A percentile compares a stretch with the other conserved stretches of the same genome.
Evolutionary conservation across 352 stramenopile species (phyloP).

Genomic region (Globisporangium echinulatum): DNA sequence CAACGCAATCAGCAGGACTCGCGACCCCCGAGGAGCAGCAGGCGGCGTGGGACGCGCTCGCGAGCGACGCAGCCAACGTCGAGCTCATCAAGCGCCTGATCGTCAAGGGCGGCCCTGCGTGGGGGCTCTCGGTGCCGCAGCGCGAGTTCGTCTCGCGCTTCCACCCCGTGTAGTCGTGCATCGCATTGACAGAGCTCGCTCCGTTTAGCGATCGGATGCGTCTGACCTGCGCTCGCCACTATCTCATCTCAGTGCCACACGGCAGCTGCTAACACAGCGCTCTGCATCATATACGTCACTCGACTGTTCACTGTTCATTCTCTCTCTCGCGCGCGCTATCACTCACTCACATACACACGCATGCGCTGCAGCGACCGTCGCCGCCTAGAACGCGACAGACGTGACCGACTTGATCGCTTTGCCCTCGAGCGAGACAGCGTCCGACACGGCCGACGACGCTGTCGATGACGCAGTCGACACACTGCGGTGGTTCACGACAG

Average conservation of each 20-base stretch:
- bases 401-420: slow-evolving; percentile 12
- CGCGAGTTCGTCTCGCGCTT: slow-evolving; percentile 68
- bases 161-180: slow-evolving; percentile 12
- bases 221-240: too few relatives aligned
- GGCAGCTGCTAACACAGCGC: neutral
- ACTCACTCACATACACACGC: neutral
- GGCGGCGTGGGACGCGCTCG: slow-evolving; percentile 34
- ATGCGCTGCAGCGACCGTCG: neutral
- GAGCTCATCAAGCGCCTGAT: slow-evolving; percentile 57
- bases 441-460: neutral
- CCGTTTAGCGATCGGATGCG: neutral
- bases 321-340: neutral
- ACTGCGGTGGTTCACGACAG: slow-evolving; percentile 3
- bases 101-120: slow-evolving; percentile 65
- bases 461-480: slow-evolving; percentile 6
- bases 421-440: slow-evolving; percentile 1
- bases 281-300: too few relatives aligned
- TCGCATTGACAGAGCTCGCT: too few relatives aligned
- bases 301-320: neutral
- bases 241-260: neutral
- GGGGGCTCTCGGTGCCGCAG: slow-evolving; percentile 66
- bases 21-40: slow-evolving; percentile 27
- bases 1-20: slow-evolving; percentile 30
- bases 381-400: slow-evolving; percentile 12
- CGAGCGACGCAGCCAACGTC: slow-evolving; percentile 27